Conservation (phyloP, 805 yeast genomes). For the Starmerella gropengiesseri region DNA sequence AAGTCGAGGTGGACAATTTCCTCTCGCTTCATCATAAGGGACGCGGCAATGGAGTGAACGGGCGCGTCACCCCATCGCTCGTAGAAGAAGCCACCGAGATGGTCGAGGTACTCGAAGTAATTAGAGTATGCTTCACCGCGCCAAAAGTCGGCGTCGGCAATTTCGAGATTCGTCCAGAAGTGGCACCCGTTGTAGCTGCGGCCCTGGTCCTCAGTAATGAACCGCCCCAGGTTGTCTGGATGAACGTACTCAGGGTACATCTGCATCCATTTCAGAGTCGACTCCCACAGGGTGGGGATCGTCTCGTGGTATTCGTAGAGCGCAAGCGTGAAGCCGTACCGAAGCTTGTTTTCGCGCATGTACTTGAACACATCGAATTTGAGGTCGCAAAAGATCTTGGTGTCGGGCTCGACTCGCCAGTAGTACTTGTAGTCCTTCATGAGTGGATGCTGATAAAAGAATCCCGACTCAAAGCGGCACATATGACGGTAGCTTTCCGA, state of each 20-base stretch:
- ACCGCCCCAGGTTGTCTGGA: conserved; percentile 51
- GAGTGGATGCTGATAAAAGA: conserved; percentile 68
- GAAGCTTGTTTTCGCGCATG: conserved; percentile 59
- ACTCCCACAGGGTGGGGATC: conserved; percentile 66
- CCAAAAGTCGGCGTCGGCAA: conserved; percentile 74
- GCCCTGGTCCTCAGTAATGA: conserved; percentile 58
- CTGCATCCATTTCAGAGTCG: conserved; percentile 39
- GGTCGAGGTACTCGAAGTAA: conserved; percentile 62
- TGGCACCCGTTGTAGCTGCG: conserved; percentile 73
- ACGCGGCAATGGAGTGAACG: conserved; percentile 79
- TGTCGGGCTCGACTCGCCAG: conserved; percentile 96
- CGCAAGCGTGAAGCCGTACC: conserved; percentile 77
- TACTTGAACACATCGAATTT: conserved; percentile 89
- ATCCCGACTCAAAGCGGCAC: conserved; percentile 90
- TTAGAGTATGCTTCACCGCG: conserved; percentile 51
- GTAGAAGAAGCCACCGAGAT: conserved; percentile 69
- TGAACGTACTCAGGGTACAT: conserved; percentile 44
- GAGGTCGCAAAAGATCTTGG: conserved; percentile 79
- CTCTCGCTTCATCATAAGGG: conserved; percentile 53
- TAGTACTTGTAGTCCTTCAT: conserved; percentile 73
- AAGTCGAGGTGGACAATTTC: conserved; percentile 88
- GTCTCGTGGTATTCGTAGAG: conserved; percentile 73
- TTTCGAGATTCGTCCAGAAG: conserved; percentile 92
- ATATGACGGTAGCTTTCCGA: conserved; percentile 79
- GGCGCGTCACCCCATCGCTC: conserved; percentile 99